phyloP scores from a whole-genome alignment of 441 rosid genomes.

The Biscutella laevigata region DNA sequence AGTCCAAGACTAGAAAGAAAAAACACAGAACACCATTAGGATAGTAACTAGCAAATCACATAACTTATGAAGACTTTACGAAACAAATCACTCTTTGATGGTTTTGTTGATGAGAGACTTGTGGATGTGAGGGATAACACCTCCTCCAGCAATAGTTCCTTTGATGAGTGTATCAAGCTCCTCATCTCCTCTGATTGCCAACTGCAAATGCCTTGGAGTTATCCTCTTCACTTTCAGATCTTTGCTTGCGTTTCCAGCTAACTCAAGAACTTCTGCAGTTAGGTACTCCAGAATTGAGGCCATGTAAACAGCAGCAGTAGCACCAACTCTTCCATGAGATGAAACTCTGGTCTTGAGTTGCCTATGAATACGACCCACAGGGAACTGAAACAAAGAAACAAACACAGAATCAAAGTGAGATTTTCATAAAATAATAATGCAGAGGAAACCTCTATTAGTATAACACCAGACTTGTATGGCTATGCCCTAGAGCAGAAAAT shows the following conservation, averaged over 20 bases:
- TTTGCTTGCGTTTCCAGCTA: slow-evolving; percentile 90
- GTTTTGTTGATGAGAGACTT: slow-evolving; percentile 92
- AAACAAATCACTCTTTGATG: slow-evolving; percentile 46
- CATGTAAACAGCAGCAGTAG: slow-evolving; percentile 84
- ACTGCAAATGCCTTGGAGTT: slow-evolving; percentile 88
- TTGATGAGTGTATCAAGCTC: slow-evolving; percentile 96
- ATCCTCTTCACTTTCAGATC: slow-evolving; percentile 94
- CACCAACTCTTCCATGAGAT: slow-evolving; percentile 79
- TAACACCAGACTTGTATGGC: neutral
- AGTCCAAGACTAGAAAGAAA: slow-evolving; percentile 11
- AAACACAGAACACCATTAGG: slow-evolving; percentile 8
- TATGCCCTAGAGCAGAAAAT: too few relatives aligned
- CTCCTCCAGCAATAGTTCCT: slow-evolving; percentile 96
- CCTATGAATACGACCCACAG: slow-evolving; percentile 88
- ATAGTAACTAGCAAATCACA: slow-evolving; percentile 11
- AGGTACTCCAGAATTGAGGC: slow-evolving; percentile 86
- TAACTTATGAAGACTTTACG: neutral
- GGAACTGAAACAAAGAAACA: slow-evolving; percentile 39
- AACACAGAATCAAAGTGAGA: neutral
- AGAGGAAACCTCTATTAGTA: neutral
- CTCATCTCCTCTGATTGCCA: slow-evolving; percentile 92
- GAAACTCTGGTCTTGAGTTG: slow-evolving; percentile 65
- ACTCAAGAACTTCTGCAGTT: slow-evolving; percentile 90
- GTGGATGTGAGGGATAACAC: slow-evolving; percentile 98
- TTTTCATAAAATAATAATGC: neutral